Evolutionary conservation across 2,329 filamentous ascomycete genomes (phyloP), one percentile per base, ranked within the genome.

Genomic region (Xylaria sp.): DNA sequence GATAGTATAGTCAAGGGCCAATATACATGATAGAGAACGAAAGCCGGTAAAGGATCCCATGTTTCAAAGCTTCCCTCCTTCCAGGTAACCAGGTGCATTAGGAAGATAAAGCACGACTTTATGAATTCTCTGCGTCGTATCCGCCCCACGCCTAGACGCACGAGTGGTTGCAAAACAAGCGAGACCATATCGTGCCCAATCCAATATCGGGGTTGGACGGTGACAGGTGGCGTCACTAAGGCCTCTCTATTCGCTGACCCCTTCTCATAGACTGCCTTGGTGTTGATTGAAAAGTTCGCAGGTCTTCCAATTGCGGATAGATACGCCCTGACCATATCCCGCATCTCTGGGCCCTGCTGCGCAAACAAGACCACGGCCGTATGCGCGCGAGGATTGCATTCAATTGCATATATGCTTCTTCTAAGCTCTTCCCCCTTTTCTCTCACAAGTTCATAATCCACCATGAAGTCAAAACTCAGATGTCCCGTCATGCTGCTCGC

Each of bases 361-460:
- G 76, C 76, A 75, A 93, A 91, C 0, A 92, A 79, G 0, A 88
- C 82, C 0, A 90, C 86, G 0, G 90, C 90, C 0, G 90, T 93
- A 72, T 93, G 90, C 0, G 87, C 88, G 15, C 90, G 82, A 0
- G 90, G 90, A 64, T 92, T 93, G 74, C 90, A 92, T 75, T 92
- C 90, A 65, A 93, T 92, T 0, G 90, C 89, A 70, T 88, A 90
- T 1, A 92, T 76, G 10, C 18, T 32, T 71, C 83, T 72, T 45
- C 25, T 25, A n/a, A 79, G 77, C 52, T 79, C 45, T 73, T 15
- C n/a, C 23, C 23, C 30, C 9, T 56, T 56, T 60, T 34, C 66
- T 36, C 30, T 48, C 7, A 7, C 18, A 39, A 3, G 23, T 3
- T 25, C 30, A 23, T 32, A 32, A 8, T 87, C 84, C 2, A 91